Evolutionary conservation across 2,329 filamentous ascomycete genomes (phyloP).

Genomic region (Trichoderma lentiforme): DNA sequence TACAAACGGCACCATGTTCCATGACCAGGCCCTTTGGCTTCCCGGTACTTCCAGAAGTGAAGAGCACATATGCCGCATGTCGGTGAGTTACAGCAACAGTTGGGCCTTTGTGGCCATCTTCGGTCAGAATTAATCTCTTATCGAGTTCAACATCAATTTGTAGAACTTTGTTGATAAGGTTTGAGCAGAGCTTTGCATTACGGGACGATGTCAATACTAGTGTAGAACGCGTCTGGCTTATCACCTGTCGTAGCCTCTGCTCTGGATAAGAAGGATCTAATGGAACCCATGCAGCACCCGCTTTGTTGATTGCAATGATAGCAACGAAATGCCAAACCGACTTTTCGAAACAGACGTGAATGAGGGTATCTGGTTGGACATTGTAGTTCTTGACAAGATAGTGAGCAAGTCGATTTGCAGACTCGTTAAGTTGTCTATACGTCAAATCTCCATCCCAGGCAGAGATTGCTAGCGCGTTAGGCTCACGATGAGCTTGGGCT

Average conservation of each 20-base stretch:
- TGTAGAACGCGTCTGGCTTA: constrained; percentile 3
- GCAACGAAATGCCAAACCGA: constrained; percentile 4
- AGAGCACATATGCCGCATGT: background rate
- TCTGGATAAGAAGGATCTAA: constrained; percentile 20
- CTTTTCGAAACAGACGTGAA: constrained; percentile 14
- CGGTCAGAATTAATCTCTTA: background rate
- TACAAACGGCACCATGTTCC: constrained; percentile 11
- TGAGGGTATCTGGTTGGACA: background rate
- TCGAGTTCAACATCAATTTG: constrained; percentile 2
- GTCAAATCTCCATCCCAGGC: constrained; percentile 10
- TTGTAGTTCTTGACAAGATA: background rate
- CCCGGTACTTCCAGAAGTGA: background rate
- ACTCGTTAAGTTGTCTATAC: background rate
- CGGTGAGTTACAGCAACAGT: background rate
- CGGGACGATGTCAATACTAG: background rate
- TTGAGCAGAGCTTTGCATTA: constrained; percentile 22
- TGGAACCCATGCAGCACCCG: constrained; percentile 23
- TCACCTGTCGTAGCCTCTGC: constrained; percentile 12
- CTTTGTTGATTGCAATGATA: constrained; percentile 17
- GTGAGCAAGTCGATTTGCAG: constrained; percentile 1
- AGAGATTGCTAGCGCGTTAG: background rate
- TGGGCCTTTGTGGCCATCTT: background rate
- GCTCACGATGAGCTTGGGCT: background rate
- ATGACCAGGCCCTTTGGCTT: background rate
- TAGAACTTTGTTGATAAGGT: constrained; percentile 13